Evolutionary conservation across 2,329 filamentous ascomycete genomes (phyloP), one percentile per base, ranked within the genome.

Genomic region (Trichoderma guizhouense): DNA sequence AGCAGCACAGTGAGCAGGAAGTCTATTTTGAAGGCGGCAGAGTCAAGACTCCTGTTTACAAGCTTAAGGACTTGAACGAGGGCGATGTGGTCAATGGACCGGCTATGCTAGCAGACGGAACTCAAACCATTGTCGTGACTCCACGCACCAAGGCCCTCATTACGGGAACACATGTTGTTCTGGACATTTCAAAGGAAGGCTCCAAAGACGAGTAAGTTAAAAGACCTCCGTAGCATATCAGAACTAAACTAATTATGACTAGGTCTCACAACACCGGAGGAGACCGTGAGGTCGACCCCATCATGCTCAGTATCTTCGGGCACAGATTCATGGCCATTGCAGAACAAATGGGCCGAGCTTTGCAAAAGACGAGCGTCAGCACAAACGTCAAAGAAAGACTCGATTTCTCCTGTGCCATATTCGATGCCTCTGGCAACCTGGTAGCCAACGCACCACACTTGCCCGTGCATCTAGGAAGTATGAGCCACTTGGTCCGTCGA

Each of bases 121-220:
- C 93, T 1, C 95, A 98, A 81, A 98, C 95, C 0, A 96, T 98
- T 74, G 93, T 98, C 0, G 90, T 98, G 3, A 93, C 93, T 0
- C 95, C 95, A 0, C 88, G 88, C 34, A 89, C 94, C 3, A 89
- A 89, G 26, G 95, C 95, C 0, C 82, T 94, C 28, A 86, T 97
- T 36, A 90, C 97, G 21, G 87, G 93, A 74, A 97, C 94, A 0
- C 95, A 97, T 77, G 93, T 98, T 8, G 87, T 98, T 7, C 95
- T 98, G 78, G 94, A 97, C 74, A 88, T 96, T 53, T 89, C 91
- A 69, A 90, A 90, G 61, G 83, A 87, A 73, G 79, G 68, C 74
- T 85, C 78, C 30, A 82, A 79, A 58, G 75, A 78, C 3, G 78
- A 79, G 79, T 80, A 76, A 72, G 80, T 75, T 34, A 12, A 30